A percentile compares a stretch with the other conserved stretches of the same genome.
Conservation (phyloP, 352 stramenopile genomes). For the Pythium vanterpoolii region DNA sequence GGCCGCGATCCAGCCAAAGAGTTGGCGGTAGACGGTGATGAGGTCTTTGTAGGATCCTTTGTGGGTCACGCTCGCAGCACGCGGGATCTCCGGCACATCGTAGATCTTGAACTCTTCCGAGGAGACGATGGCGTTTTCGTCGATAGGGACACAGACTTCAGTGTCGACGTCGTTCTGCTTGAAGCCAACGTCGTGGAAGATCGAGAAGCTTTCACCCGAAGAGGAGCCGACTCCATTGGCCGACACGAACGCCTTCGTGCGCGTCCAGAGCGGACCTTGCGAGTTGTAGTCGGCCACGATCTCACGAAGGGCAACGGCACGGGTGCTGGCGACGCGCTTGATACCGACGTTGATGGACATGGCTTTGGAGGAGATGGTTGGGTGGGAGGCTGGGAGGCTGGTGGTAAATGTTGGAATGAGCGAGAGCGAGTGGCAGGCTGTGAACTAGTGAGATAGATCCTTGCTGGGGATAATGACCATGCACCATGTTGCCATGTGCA, state of each 20-base stretch:
- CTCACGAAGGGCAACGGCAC: background rate
- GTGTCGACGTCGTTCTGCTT: conserved; percentile 45
- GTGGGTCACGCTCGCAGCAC: conserved; percentile 35
- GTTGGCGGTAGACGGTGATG: conserved; percentile 25
- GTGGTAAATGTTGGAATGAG: background rate
- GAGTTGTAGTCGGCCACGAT: conserved; percentile 3
- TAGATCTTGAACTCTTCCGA: conserved; percentile 25
- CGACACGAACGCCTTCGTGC: background rate
- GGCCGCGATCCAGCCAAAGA: conserved; percentile 36
- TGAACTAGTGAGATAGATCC: too few relatives aligned
- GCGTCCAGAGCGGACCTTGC: background rate
- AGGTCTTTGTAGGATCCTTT: conserved; percentile 29
- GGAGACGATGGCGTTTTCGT: conserved; percentile 11
- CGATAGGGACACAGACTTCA: conserved; percentile 47
- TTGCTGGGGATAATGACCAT: too few relatives aligned
- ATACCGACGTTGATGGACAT: background rate
- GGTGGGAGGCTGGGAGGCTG: background rate
- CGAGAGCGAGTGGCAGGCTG: too few relatives aligned
- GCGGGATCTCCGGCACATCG: conserved; percentile 18
- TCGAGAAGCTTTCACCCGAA: conserved; percentile 29
- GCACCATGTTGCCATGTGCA: too few relatives aligned
- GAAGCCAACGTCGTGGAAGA: conserved; percentile 38
- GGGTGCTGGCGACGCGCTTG: conserved; percentile 3
- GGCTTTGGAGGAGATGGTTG: background rate
- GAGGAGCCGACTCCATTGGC: background rate